Evolutionary conservation across 2,329 filamentous ascomycete species (phyloP), one percentile per base, ranked within the genome.

Genomic region (Cryphonectria carpinicola): DNA sequence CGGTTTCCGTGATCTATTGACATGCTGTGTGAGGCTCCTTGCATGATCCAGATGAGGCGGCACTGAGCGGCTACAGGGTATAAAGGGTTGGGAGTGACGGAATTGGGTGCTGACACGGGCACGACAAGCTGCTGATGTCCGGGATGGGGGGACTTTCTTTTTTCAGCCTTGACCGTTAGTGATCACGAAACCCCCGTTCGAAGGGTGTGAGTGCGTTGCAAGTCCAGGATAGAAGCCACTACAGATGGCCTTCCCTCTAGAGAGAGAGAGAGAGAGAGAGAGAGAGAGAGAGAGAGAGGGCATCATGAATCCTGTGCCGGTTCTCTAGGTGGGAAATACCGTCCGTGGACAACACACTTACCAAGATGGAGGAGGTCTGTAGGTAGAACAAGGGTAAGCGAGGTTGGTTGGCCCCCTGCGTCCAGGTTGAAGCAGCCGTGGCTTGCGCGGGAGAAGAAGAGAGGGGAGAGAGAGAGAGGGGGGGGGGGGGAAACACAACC

Each of bases 1-100:
- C 49, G 66, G 66, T 64, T 66, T 52, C 71, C 71, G 66, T 68
- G 69, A 69, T 72, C 71, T 72, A 72, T 71, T 72, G 71, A 69
- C 56, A 49, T 68, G 66, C 25, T 64, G 69, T 71, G 66, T 63
- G 69, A 72, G 66, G 69, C 71, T 69, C 65, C 54, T 69, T 72
- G 69, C 69, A 71, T 65, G 39, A 56, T 8, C 61, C 58, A 70
- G 56, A 68, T 67, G 67, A 70, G 67, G 67, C 49, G 70, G 46
- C 56, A 28, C 62, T 25, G 52, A 35, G 37, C 35, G 52, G 68
- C 4, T 19, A 62, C 58, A 62, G 58, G 32, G 32, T 7, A 11
- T 32, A 3, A 43, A 11, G 13, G 17, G 41, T 61, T 19, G 14
- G 65, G 41, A 17, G 22, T 37, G 32, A 41, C 17, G 25, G 37